Base-by-base conservation (phyloP, 805 yeast genomes). In the Wickerhamiella nectarea region DNA sequence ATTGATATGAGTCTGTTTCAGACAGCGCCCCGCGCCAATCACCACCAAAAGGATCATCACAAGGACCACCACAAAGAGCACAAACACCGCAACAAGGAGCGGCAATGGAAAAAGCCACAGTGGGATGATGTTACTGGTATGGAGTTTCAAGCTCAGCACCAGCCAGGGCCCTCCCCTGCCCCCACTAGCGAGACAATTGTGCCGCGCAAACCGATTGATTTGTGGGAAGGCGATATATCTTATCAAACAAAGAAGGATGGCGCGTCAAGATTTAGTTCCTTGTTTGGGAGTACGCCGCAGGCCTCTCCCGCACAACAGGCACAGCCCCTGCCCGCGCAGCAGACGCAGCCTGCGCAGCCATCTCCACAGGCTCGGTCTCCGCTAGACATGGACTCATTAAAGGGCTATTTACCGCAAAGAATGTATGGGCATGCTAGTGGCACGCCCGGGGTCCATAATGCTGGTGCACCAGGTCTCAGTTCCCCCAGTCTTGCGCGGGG, bases 161-260 rank as follows among this genome's bases (percentile, higher is more conserved):
- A 12, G 12, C 19, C 9, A 9, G n/a, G 11, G 21, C 11, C 21
- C 21, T 4, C 21, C n/a, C n/a, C n/a, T n/a, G n/a, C n/a, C n/a
- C n/a, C n/a, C n/a, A n/a, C n/a, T n/a, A n/a, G n/a, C n/a, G n/a
- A n/a, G n/a, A n/a, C n/a, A n/a, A n/a, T n/a, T n/a, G n/a, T 33
- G 14, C 21, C 17, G 4, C 37, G 38, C 31, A 34, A 34, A 19
- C 21, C 22, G 18, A 34, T 40, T 11, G 43, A 40, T 24, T 21
- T 40, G n/a, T 40, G 43, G 43, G 43, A 40, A 17, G 43, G 43
- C 17, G 21, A 40, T 15, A 21, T 40, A 12, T 15, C 33, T 5
- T 24, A 20, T 11, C 26, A 31, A 33, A 19, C 35, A 14, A 34
- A 40, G 14, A 22, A 34, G 18, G 43, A 34, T 12, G 43, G 43